phyloP scores from a whole-genome alignment of 345 rosid genomes.

The Pistacia integerrima region DNA sequence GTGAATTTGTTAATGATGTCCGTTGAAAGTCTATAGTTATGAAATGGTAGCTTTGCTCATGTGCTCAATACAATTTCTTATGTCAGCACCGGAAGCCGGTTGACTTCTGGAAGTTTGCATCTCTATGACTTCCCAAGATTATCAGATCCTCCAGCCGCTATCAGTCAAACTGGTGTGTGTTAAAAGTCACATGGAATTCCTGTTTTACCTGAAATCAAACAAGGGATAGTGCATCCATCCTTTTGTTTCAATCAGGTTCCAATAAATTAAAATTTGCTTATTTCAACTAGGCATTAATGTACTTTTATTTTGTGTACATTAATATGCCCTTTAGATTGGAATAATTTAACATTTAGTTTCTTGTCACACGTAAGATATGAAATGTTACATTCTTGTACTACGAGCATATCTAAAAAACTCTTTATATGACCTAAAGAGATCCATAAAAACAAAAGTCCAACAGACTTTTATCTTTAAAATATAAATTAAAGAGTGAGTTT shows the following conservation, averaged over 20 bases:
- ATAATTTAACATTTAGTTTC: background rate
- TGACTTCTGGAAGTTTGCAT: constrained; percentile 56
- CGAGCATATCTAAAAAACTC: too few species aligned
- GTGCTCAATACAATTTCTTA: background rate
- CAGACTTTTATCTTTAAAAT: too few species aligned
- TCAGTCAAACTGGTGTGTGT: too few species aligned
- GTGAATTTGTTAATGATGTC: background rate
- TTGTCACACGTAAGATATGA: too few species aligned
- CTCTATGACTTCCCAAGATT: too few species aligned
- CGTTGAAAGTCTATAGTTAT: background rate
- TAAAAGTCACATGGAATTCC: too few species aligned
- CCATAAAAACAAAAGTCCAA: too few species aligned
- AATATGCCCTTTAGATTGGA: background rate
- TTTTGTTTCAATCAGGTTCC: background rate
- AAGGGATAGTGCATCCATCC: background rate
- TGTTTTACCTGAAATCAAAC: background rate
- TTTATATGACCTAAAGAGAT: too few species aligned
- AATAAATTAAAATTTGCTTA: too few species aligned
- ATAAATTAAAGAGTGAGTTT: too few species aligned
- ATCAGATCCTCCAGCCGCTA: too few species aligned
- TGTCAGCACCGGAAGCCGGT: constrained; percentile 58
- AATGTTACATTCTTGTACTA: background rate
- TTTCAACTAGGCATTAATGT: background rate
- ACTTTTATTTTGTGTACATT: too few species aligned
- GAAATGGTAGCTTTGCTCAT: background rate